Percentiles rank a stretch among this genome's conserved stretches.
These are phyloP conservation scores for Trichoderma sp. DNA, from an alignment of 2,329 filamentous ascomycete species.

Conservation along the genomic window DNA sequence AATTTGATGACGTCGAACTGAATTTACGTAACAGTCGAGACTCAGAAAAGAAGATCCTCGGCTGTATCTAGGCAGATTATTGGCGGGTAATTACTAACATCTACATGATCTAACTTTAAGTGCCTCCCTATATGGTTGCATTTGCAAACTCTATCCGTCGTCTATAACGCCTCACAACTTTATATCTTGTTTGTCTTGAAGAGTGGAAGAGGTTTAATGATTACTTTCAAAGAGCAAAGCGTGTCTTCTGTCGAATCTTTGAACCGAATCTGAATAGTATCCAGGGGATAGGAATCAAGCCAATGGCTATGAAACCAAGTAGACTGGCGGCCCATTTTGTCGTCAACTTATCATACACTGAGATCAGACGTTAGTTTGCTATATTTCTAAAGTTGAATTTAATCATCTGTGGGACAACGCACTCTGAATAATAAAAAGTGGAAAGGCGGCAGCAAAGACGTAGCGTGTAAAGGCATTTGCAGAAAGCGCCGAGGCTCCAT, in stretches of 20 bases:
- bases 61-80: not conserved
- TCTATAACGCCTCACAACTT: not conserved
- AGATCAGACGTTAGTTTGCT: not conserved
- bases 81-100: not conserved
- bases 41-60: not conserved
- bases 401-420: not conserved
- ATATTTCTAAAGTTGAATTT: not conserved
- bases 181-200: not conserved
- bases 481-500: slow-evolving; percentile 37
- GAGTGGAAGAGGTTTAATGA: not conserved
- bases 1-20: not conserved
- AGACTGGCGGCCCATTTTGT: slow-evolving; percentile 32
- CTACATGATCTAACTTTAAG: not conserved
- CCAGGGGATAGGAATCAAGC: slow-evolving; percentile 33
- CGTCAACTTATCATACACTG: slow-evolving; percentile 31
- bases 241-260: slow-evolving; percentile 8
- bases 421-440: slow-evolving; percentile 46
- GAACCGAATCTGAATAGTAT: slow-evolving; percentile 29
- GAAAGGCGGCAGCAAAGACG: slow-evolving; percentile 47
- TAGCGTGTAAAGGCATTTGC: slow-evolving; percentile 52
- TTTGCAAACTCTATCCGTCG: not conserved
- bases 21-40: not conserved
- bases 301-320: slow-evolving; percentile 32
- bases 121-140: not conserved
- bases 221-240: not conserved